phyloP scores from a whole-genome alignment of 208 protist genomes.

The Leishmania tropica region DNA sequence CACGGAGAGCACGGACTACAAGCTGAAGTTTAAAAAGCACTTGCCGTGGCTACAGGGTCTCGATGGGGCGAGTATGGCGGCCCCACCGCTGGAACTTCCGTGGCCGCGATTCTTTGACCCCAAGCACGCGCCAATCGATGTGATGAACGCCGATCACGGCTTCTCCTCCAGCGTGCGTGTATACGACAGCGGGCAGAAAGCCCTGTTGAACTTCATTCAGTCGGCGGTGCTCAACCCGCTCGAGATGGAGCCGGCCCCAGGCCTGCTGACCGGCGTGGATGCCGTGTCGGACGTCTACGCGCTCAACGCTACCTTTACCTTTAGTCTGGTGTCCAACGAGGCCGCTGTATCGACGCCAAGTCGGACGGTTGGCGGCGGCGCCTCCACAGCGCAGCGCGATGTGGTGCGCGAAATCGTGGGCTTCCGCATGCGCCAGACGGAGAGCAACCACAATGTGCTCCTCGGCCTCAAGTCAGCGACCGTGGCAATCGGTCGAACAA shows the following conservation, averaged over 20 bases:
- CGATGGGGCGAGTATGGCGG: slow-evolving; percentile 52
- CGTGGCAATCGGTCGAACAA: slow-evolving; percentile 75
- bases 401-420: slow-evolving; percentile 81
- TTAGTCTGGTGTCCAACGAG: slow-evolving; percentile 65
- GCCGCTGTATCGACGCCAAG: slow-evolving; percentile 62
- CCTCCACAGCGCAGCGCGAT: slow-evolving; percentile 42
- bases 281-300: slow-evolving; percentile 81
- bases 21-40: slow-evolving; percentile 47
- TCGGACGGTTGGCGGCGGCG: slow-evolving; percentile 31
- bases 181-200: slow-evolving; percentile 45
- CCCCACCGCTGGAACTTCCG: slow-evolving; percentile 64
- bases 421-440: slow-evolving; percentile 76
- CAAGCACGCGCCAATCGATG: neutral
- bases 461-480: slow-evolving; percentile 58
- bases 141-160: slow-evolving; percentile 10
- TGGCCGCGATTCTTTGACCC: slow-evolving; percentile 70
- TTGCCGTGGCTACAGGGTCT: slow-evolving; percentile 75
- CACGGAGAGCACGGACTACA: slow-evolving; percentile 53
- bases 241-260: slow-evolving; percentile 37
- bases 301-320: slow-evolving; percentile 55
- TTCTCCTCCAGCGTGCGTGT: slow-evolving; percentile 1
- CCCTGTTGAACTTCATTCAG: slow-evolving; percentile 78
- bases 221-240: slow-evolving; percentile 53
- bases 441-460: slow-evolving; percentile 86
- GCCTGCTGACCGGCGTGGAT: slow-evolving; percentile 53